Conservation (phyloP, 108 stramenopile species). For the Hondaea fermentalgiana region DNA sequence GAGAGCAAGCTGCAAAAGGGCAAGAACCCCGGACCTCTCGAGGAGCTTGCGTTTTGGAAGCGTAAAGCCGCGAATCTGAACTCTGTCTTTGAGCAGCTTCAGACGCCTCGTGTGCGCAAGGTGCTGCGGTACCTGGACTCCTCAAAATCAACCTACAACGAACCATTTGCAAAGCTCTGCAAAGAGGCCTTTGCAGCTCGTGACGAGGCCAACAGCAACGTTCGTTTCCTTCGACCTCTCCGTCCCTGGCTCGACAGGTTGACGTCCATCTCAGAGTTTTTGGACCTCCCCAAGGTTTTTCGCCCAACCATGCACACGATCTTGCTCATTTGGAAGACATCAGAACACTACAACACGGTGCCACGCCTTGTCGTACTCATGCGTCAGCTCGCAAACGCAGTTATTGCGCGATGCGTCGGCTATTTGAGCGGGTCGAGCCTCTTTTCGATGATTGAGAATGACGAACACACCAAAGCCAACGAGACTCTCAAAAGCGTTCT, state of each 20-base stretch:
- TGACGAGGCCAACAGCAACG: constrained; percentile 48
- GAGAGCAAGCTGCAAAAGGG: constrained; percentile 23
- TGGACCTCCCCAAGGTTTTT: not conserved
- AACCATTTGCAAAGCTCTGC: constrained; percentile 53
- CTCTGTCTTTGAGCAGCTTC: constrained; percentile 49
- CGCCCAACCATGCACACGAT: constrained; percentile 32
- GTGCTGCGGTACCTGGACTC: constrained; percentile 41
- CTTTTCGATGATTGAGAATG: constrained; percentile 33
- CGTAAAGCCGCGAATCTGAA: constrained; percentile 39
- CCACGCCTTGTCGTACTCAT: constrained; percentile 39
- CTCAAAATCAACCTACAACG: constrained; percentile 48
- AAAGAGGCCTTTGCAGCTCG: constrained; percentile 51
- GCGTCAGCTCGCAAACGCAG: constrained; percentile 33
- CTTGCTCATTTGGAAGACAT: constrained; percentile 40
- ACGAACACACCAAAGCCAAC: constrained; percentile 19
- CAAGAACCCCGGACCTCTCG: constrained; percentile 37
- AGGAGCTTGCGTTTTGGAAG: constrained; percentile 49
- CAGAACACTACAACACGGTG: constrained; percentile 34
- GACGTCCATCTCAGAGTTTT: not conserved
- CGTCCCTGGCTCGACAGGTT: constrained; percentile 41
- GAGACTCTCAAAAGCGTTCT: constrained; percentile 21
- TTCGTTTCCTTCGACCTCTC: constrained; percentile 36
- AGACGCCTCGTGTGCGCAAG: constrained; percentile 28
- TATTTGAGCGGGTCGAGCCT: constrained; percentile 20
- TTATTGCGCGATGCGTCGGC: constrained; percentile 19